Evolutionary conservation across 1,284 basidiomycete species (phyloP), one percentile per base, ranked within the genome.

Genomic region (Cutaneotrichosporon cyanovorans): DNA sequence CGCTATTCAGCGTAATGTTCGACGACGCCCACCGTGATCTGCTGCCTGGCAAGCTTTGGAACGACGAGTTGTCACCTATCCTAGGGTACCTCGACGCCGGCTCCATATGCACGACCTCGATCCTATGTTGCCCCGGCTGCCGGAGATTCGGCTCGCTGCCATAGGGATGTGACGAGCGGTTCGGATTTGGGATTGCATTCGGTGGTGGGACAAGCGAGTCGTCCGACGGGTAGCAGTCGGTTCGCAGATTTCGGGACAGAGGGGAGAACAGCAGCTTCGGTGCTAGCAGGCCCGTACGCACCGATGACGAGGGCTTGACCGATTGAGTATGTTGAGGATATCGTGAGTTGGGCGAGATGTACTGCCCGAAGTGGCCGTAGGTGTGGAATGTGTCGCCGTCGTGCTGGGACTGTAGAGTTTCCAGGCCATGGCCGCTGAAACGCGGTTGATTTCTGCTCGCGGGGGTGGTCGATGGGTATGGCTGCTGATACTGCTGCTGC

Each of bases 261-360:
- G 66, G 66, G 1, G 66, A 67, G 51, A 69, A 66, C 21, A 66
- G 57, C 48, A 69, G 56, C 38, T 58, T 65, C 1, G 59, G 63
- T 12, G 57, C 61, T 1, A 46, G 33, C 9, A 66, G 53, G 14
- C 66, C 66, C 9, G 66, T 65, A 8, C 58, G 55, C 10, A 68
- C 65, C 4, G 65, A 66, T 4, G 58, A 53, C 3, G 58, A 60
- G 6, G 11, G 14, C 32, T 34, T 34, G 32, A 34, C 32, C 7
- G 32, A 8, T 34, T 34, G 32, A 6, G 32, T 7, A 12, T 28
- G 8, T 28, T 7, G 8, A 28, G 7, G 7, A 7, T 7, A 12
- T 28, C 25, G 25, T 28, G 7, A 7, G 8, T 28, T 12, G 8
- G 8, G 25, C 25, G 25, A 12, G 25, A 28, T 28, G 25, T 28